Evolutionary conservation across 129 eudicot genomes (phyloP), one percentile per base, ranked within the genome.

Genomic region (Gnaphalium uliginosum): DNA sequence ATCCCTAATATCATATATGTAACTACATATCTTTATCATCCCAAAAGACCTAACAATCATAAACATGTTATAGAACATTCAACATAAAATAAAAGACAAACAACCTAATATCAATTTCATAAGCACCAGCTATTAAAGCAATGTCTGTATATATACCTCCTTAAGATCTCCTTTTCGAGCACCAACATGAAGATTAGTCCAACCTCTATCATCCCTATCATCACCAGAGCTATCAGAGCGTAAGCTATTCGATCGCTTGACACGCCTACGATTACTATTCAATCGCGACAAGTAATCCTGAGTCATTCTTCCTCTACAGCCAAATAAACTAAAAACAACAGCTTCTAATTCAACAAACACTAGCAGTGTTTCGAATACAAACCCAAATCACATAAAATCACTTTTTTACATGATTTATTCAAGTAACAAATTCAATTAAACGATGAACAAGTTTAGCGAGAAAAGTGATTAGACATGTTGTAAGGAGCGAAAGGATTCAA

Each of bases 141-240:
- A 13, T 43, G 51, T 11, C 5, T 43, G 51, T 14, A 3, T 13
- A 43, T 3, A 43, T 43, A 92, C 98, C 96, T 89, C 93, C 69
- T 69, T 87, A 8, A 86, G 74, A 82, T 87, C 89, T 60, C 96
- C 98, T 87, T 84, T 89, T 64, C 85, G 75, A 51, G 98, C 95
- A 73, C 86, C 85, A 33, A 92, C 81, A 70, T 92, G 97, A 62
- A 92, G 96, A 78, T 51, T 66, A 30, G 97, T 92, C 97, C 97
- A 92, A 50, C 94, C 98, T 68, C 98, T 86, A 75, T 89, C 82
- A 18, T 78, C 77, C 66, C 82, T 78, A 48, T 71, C 82, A 53
- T 64, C 82, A 46, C 72, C 82, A 6, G 57, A 48, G 46, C 77
- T 71, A 24, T 43, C 51, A 13, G 18, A 43, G 18, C 51, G 17